Percentiles rank a stretch among this genome's conserved stretches.
Evolutionary conservation across 2,329 filamentous ascomycete species (phyloP).

Genomic region (Ceratocystiopsis minuta): DNA sequence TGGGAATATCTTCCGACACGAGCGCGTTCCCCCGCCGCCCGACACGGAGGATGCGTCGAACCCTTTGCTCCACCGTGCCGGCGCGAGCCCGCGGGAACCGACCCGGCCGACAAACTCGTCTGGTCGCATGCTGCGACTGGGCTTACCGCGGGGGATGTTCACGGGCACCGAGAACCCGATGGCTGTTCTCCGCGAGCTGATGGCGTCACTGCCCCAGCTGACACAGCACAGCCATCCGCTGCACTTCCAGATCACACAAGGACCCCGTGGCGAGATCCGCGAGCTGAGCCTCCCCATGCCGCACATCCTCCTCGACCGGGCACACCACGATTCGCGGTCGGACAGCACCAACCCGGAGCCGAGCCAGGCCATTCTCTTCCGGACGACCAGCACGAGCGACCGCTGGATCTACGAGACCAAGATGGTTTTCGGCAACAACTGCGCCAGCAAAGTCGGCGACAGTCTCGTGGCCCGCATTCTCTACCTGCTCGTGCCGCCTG

Average conservation of each 20-base stretch:
- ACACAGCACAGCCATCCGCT: constrained; percentile 28
- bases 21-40: constrained; percentile 33
- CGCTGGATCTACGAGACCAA: constrained; percentile 84
- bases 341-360: constrained; percentile 37
- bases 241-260: constrained; percentile 40
- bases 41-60: constrained; percentile 68
- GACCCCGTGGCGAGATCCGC: constrained; percentile 29
- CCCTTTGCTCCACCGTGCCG: constrained; percentile 56
- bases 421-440: constrained; percentile 57
- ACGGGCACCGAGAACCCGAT: constrained; percentile 28
- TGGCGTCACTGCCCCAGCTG: constrained; percentile 25
- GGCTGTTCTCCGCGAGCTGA: constrained; percentile 29
- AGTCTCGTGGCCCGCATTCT: constrained; percentile 49
- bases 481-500: constrained; percentile 60
- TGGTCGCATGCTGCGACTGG: constrained; percentile 26
- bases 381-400: constrained; percentile 48
- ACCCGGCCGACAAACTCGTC: no score
- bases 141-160: constrained; percentile 28
- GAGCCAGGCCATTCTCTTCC: constrained; percentile 59
- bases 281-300: constrained; percentile 29
- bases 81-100: no score
- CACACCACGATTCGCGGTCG: constrained; percentile 18
- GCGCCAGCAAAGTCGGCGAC: constrained; percentile 50
- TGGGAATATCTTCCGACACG: constrained; percentile 30
- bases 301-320: background rate